phyloP scores from a whole-genome alignment of 2,329 filamentous ascomycete species.

The Sarocladium kiliense region DNA sequence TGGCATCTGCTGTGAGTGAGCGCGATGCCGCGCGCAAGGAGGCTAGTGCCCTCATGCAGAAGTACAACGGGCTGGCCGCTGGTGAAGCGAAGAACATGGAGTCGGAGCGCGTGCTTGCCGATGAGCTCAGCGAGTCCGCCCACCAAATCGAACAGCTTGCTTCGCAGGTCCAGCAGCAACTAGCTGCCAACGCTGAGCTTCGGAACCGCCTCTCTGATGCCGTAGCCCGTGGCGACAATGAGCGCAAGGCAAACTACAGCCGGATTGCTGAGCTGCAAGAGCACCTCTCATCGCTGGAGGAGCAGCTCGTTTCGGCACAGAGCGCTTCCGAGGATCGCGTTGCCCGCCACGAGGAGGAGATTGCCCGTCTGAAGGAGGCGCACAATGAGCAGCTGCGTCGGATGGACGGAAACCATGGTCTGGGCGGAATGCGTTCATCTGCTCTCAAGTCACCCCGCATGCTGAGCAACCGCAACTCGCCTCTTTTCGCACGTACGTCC shows the following conservation, averaged over 20 bases:
- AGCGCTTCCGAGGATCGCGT: slow-evolving; percentile 82
- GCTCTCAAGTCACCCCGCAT: slow-evolving; percentile 25
- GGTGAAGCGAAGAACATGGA: slow-evolving; percentile 52
- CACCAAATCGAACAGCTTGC: slow-evolving; percentile 75
- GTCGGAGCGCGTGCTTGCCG: slow-evolving; percentile 59
- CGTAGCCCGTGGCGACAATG: slow-evolving; percentile 75
- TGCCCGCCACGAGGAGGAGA: slow-evolving; percentile 78
- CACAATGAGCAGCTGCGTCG: slow-evolving; percentile 74
- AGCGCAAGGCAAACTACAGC: slow-evolving; percentile 73
- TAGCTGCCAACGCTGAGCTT: slow-evolving; percentile 71
- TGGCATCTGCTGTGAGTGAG: slow-evolving; percentile 65
- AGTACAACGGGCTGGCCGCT: slow-evolving; percentile 53
- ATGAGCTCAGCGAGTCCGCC: slow-evolving; percentile 68
- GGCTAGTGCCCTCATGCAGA: slow-evolving; percentile 54
- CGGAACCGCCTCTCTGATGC: slow-evolving; percentile 73
- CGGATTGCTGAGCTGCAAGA: slow-evolving; percentile 82
- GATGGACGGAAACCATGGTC: slow-evolving; percentile 46
- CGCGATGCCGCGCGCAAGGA: slow-evolving; percentile 67
- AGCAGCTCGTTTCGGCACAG: slow-evolving; percentile 77
- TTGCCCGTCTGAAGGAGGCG: slow-evolving; percentile 68
- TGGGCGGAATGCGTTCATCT: slow-evolving; percentile 27
- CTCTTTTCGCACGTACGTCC: slow-evolving; percentile 28
- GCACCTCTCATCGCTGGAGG: slow-evolving; percentile 75
- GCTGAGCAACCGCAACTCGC: slow-evolving; percentile 28
- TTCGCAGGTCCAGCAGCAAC: slow-evolving; percentile 71